phyloP scores from a whole-genome alignment of 306 rosid species.

The Dicorynia guianensis region DNA sequence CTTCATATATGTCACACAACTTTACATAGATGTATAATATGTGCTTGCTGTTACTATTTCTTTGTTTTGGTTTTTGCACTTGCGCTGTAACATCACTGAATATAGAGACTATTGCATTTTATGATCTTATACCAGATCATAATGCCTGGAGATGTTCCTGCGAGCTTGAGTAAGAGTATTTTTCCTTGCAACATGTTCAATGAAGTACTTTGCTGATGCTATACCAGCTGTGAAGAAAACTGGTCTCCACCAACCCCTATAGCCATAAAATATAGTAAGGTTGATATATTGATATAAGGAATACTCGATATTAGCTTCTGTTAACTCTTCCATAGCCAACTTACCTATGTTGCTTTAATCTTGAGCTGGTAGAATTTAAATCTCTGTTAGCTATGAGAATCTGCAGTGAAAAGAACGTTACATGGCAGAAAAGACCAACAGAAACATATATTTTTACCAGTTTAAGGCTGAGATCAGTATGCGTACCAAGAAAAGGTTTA shows the following conservation, averaged over 20 bases:
- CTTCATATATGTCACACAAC: neutral
- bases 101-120: conserved; percentile 9
- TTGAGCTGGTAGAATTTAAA: conserved; percentile 56
- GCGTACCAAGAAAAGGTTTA: conserved; percentile 67
- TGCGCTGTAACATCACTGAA: neutral
- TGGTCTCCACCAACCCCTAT: conserved; percentile 98
- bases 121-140: conserved; percentile 69
- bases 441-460: conserved; percentile 21
- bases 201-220: conserved; percentile 78
- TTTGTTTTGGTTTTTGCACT: too few relatives aligned
- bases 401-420: conserved; percentile 49
- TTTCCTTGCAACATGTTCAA: conserved; percentile 74
- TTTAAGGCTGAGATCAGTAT: neutral
- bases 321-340: conserved; percentile 1
- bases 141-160: conserved; percentile 89
- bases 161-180: conserved; percentile 91
- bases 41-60: neutral
- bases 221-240: conserved; percentile 72
- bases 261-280: conserved; percentile 30
- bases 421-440: conserved; percentile 12
- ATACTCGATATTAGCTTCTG: neutral
- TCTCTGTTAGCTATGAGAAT: conserved; percentile 87
- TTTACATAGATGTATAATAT: neutral
- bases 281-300: conserved; percentile 8
- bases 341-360: conserved; percentile 63